A percentile compares a stretch with the other conserved stretches of the same genome.
These are phyloP conservation scores for Astrothelium macrocarpum DNA, from an alignment of 495 filamentous ascomycete genomes.

Conservation along the genomic window DNA sequence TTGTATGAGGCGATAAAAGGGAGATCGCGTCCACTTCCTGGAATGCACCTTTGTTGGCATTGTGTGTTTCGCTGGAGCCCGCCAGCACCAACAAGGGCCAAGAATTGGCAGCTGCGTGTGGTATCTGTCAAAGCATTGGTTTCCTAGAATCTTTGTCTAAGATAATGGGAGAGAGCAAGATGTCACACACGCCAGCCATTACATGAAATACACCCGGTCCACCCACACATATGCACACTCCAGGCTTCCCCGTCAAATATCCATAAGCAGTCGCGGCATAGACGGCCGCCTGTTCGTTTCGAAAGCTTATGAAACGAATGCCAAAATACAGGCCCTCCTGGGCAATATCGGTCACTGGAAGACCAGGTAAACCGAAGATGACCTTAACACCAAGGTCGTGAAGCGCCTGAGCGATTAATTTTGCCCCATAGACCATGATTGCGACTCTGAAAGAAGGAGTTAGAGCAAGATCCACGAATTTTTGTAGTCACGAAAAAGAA, in stretches of 20 bases:
- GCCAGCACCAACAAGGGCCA: constrained; percentile 52
- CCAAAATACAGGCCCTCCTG: constrained; percentile 53
- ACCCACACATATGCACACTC: constrained; percentile 55
- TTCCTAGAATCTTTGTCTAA: neutral
- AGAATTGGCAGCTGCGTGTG: constrained; percentile 37
- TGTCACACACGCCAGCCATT: constrained; percentile 44
- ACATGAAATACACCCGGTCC: constrained; percentile 57
- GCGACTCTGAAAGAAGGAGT: constrained; percentile 20
- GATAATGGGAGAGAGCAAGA: neutral
- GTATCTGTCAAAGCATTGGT: constrained; percentile 8
- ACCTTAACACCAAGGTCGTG: constrained; percentile 47
- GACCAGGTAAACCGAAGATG: constrained; percentile 57
- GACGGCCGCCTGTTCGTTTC: constrained; percentile 56
- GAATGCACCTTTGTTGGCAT: constrained; percentile 49
- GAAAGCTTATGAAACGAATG: constrained; percentile 55
- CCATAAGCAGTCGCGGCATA: constrained; percentile 58
- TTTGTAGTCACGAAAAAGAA: neutral
- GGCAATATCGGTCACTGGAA: constrained; percentile 56
- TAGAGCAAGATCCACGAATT: constrained; percentile 13
- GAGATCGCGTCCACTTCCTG: constrained; percentile 54
- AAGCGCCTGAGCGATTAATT: constrained; percentile 49
- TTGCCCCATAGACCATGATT: constrained; percentile 37
- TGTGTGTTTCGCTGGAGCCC: constrained; percentile 47
- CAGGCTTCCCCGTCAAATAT: constrained; percentile 52
- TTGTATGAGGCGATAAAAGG: constrained; percentile 49